Evolutionary conservation across 345 rosid genomes (phyloP).

Genomic region (Euphorbia pulcherrima): DNA sequence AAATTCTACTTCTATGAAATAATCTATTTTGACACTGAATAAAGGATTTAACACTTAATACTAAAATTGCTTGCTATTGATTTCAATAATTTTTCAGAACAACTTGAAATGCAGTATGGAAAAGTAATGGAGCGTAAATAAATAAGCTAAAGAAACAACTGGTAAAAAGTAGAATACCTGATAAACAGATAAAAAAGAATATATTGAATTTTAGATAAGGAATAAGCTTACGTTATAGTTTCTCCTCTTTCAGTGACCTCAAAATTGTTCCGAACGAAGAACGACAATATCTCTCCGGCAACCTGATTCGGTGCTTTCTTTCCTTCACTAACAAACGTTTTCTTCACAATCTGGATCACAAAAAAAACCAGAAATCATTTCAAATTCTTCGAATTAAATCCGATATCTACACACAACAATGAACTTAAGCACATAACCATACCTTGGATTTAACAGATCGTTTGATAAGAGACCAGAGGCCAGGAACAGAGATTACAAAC

Average conservation of each 20-base stretch:
- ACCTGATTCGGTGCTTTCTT: conserved; percentile 58
- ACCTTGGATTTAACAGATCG: conserved; percentile 98
- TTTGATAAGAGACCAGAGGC: conserved; percentile 97
- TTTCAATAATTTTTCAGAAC: no score
- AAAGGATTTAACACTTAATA: no score
- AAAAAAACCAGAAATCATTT: not conserved
- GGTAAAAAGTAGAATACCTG: no score
- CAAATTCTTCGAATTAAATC: not conserved
- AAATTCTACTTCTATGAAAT: no score
- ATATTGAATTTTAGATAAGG: no score
- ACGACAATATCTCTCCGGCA: conserved; percentile 86
- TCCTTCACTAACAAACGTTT: conserved; percentile 59
- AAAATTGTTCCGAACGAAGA: conserved; percentile 84
- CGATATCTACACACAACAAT: not conserved
- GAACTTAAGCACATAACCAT: not conserved
- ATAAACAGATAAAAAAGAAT: no score
- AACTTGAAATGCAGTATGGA: no score
- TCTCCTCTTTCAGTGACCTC: conserved; percentile 77
- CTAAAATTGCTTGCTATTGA: no score
- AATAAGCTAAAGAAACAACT: no score
- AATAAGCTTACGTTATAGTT: conserved; percentile 65
- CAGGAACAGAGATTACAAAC: conserved; percentile 88
- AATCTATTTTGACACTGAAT: no score
- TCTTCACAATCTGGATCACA: conserved; percentile 67
- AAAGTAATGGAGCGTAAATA: no score